A percentile compares a stretch with the other conserved stretches of the same genome.
Conservation (phyloP, 192 early-diverging fungal genomes). For the Backusella macrospora region DNA sequence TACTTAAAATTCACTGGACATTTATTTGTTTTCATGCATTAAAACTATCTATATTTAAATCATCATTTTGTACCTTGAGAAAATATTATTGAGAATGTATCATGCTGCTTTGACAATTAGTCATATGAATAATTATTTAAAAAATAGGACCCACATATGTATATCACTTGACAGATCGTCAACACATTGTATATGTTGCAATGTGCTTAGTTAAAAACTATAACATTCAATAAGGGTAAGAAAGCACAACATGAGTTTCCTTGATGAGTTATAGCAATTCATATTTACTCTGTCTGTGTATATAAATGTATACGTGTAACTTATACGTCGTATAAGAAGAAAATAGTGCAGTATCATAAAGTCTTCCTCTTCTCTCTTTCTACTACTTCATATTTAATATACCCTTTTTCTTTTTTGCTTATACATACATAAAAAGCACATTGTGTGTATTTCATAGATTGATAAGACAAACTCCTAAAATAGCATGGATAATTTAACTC, state of each 20-base stretch:
- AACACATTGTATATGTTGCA: too few species aligned
- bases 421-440: too few species aligned
- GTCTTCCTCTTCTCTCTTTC: not conserved
- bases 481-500: not conserved
- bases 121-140: not conserved
- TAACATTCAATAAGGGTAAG: not conserved
- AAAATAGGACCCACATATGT: not conserved
- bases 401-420: not conserved
- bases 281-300: too few species aligned
- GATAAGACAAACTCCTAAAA: not conserved
- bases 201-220: too few species aligned
- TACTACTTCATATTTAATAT: not conserved
- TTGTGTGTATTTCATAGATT: not conserved
- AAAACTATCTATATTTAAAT: not conserved
- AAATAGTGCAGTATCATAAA: not conserved
- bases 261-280: too few species aligned
- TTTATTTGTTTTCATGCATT: conserved; percentile 4
- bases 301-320: too few species aligned
- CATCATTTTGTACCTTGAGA: not conserved
- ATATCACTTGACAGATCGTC: not conserved
- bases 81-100: conserved; percentile 4
- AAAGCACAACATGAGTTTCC: not conserved
- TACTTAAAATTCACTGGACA: not conserved
- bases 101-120: not conserved
- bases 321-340: not conserved